Base-by-base conservation (phyloP, 352 stramenopile species). In the Phytophthora colocasiae region DNA sequence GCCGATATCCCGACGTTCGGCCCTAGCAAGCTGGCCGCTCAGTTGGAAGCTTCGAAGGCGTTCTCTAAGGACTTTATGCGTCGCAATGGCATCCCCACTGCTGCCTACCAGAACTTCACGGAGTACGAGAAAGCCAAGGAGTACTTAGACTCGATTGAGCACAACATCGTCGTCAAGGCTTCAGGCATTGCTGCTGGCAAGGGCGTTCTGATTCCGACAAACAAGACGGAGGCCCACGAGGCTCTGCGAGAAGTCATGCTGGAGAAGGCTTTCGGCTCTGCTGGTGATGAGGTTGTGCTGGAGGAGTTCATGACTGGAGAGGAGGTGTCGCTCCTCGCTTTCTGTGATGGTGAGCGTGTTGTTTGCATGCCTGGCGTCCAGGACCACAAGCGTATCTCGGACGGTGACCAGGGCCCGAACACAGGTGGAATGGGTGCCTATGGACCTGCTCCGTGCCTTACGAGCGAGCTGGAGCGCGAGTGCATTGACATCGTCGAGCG, bases 351-450 rank as follows among this genome's bases (percentile, higher is more conserved):
- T 38, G 96, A 98, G 66, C 95, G 82, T 34, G 94, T 97, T 1
- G 73, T 98, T 38, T 91, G 97, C 36, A 99, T 99, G 96, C 97
- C 97, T 32, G 90, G 96, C 17, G 96, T 97, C 9, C 97, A 99
- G 75, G 98, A 99, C 88, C 98, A 99, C 86, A 99, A 99, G 84
- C 93, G 97, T 47, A 97, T 98, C 38, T 91, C 97, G 15, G 98
- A 99, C 69, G 92, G 94, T 57, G 98, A 99, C 80, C 72, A 97
- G 63, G 98, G 98, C 1, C 90, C 98, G 15, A 99, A 99, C 88
- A 99, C 98, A 7, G 98, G 98, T 19, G 88, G 98, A 60, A 99
- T 99, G 98, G 98, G 98, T 31, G 98, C 97, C 9, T 99, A 99
- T 84, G 89, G 96, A 12, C 98, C 98, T 43, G 97, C 98, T 29